Evolutionary conservation across 2,329 filamentous ascomycete species (phyloP).

Genomic region (Myriosclerotinia scirpicola): DNA sequence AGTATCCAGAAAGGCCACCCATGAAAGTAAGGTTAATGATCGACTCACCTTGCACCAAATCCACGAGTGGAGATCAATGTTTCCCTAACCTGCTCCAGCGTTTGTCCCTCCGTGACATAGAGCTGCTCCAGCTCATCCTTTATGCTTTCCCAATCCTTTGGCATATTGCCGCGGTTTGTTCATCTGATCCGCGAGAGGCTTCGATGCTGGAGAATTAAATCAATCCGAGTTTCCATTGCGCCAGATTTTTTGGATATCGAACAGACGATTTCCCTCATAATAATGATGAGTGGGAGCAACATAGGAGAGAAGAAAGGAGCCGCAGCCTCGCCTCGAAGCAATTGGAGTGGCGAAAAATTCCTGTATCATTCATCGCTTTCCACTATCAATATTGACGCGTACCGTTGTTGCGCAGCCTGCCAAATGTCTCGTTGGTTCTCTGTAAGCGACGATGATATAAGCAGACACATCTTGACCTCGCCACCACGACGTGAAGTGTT

Average conservation of each 20-base stretch:
- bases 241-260: neutral
- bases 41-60: conserved; percentile 30
- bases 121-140: conserved; percentile 29
- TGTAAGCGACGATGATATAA: conserved; percentile 17
- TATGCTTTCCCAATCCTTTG: conserved; percentile 29
- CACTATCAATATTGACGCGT: conserved; percentile 13
- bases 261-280: neutral
- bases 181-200: conserved; percentile 8
- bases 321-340: conserved; percentile 19
- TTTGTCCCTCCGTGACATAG: conserved; percentile 26
- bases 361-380: neutral
- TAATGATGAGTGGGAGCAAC: neutral
- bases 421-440: conserved; percentile 7
- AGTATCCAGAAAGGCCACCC: neutral
- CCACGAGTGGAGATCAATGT: conserved; percentile 24
- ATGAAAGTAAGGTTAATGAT: neutral
- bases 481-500: conserved; percentile 6
- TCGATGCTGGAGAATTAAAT: neutral
- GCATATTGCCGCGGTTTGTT: conserved; percentile 22
- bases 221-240: conserved; percentile 14
- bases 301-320: neutral
- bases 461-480: neutral
- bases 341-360: conserved; percentile 10
- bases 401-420: conserved; percentile 13
- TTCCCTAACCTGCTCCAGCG: conserved; percentile 27